These are phyloP conservation scores for Ilex aquifolium DNA, from an alignment of 257 asterid genomes.

Conservation along the genomic window DNA sequence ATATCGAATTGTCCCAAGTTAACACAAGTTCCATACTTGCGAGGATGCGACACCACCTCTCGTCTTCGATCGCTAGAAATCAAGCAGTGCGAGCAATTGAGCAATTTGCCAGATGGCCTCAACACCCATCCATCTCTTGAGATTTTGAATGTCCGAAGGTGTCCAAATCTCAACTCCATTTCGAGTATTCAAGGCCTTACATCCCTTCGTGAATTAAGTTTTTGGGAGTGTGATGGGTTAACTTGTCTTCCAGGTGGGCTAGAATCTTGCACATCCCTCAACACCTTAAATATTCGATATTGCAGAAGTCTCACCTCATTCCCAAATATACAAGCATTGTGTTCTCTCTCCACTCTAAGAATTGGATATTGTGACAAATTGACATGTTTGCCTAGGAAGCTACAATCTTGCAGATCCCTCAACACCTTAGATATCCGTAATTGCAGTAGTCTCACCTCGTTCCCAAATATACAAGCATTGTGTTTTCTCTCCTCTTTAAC, in stretches of 20 bases:
- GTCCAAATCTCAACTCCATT: conserved; percentile 2
- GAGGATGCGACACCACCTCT: too few species aligned
- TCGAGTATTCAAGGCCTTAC: conserved; percentile 6
- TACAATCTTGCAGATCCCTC: too few species aligned
- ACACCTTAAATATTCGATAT: accelerated
- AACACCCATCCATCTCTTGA: too few species aligned
- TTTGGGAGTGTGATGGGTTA: conserved; percentile 2
- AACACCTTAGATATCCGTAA: too few species aligned
- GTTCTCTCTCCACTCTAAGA: too few species aligned
- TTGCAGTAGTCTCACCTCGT: too few species aligned
- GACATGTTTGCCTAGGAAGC: neutral
- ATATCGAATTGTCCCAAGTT: neutral
- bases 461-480: neutral
- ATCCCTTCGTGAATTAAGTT: neutral
- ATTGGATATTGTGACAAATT: too few species aligned
- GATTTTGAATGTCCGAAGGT: too few species aligned
- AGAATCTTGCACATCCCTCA: neutral
- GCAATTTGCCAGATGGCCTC: too few species aligned
- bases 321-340: too few species aligned
- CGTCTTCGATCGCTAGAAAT: too few species aligned
- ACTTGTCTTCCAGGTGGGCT: conserved; percentile 13
- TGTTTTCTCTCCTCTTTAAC: neutral
- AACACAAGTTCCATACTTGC: neutral
- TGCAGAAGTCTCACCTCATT: conserved; percentile 2
- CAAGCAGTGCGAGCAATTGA: too few species aligned